Evolutionary conservation across 257 asterid species (phyloP).

Genomic region (Orobanche coerulescens): DNA sequence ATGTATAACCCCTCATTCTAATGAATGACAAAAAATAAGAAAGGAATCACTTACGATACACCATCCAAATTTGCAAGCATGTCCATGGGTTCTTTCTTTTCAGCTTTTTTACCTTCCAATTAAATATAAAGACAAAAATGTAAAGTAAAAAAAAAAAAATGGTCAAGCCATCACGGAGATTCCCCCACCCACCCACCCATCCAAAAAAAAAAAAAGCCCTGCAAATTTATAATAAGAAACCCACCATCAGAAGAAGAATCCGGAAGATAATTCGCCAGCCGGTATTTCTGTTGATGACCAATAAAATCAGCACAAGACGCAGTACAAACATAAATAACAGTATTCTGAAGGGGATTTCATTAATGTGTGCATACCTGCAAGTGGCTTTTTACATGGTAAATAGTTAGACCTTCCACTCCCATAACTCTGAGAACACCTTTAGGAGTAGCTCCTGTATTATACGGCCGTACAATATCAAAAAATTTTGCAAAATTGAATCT

Average conservation of each 20-base stretch:
- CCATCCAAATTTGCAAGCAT: slow-evolving; percentile 65
- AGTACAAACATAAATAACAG: background rate
- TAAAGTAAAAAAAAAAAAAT: background rate
- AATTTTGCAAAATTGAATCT: background rate
- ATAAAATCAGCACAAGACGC: slow-evolving; percentile 14
- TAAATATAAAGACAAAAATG: slow-evolving; percentile 10
- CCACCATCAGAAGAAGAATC: slow-evolving; percentile 88
- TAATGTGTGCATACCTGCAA: slow-evolving; percentile 53
- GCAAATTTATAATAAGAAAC: slow-evolving; percentile 8
- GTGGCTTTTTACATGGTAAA: slow-evolving; percentile 97
- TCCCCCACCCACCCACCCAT: no score
- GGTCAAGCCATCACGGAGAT: no score
- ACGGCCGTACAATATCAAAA: slow-evolving; percentile 16
- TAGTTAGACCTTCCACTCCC: slow-evolving; percentile 97
- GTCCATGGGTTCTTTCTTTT: slow-evolving; percentile 76
- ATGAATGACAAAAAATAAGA: slow-evolving; percentile 4
- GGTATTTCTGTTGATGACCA: slow-evolving; percentile 57
- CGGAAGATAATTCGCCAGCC: slow-evolving; percentile 96
- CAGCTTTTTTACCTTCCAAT: slow-evolving; percentile 50
- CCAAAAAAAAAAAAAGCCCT: background rate
- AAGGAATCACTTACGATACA: slow-evolving; percentile 62
- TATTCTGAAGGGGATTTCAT: background rate
- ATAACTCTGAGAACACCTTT: slow-evolving; percentile 95
- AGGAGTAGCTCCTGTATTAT: slow-evolving; percentile 94
- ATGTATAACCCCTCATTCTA: no score